Percentiles rank a stretch among this genome's conserved stretches.
phyloP scores from a whole-genome alignment of 139 green algal genomes.

The Chlorella ohadii region DNA sequence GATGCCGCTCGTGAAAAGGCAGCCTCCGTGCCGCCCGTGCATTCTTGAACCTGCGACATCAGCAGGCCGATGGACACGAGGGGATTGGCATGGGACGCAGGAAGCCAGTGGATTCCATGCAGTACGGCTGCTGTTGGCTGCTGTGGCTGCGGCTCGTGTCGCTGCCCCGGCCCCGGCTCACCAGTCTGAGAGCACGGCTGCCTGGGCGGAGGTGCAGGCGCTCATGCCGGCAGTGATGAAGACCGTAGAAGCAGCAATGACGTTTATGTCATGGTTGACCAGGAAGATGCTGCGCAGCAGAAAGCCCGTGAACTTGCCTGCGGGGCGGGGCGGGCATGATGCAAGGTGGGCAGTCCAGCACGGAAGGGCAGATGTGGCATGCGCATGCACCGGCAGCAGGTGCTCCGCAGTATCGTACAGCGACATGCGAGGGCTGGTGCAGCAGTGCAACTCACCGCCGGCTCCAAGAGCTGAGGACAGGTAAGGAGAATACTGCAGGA shows the following conservation, averaged over 20 bases:
- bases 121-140: not conserved
- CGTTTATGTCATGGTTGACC: not conserved
- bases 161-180: too few relatives aligned
- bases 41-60: conserved; percentile 13
- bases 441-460: not conserved
- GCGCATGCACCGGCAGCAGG: too few relatives aligned
- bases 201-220: not conserved
- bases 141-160: not conserved
- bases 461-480: not conserved
- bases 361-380: too few relatives aligned
- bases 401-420: not conserved
- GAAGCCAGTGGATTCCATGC: not conserved
- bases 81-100: not conserved
- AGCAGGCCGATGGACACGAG: too few relatives aligned
- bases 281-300: conserved; percentile 12
- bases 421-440: not conserved
- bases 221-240: conserved; percentile 27
- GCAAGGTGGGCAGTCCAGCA: not conserved
- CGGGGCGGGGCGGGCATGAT: not conserved
- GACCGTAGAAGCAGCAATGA: conserved; percentile 1
- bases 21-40: not conserved
- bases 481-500: not conserved
- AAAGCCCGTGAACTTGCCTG: conserved; percentile 25
- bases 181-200: conserved; percentile 3
- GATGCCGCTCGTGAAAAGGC: not conserved